phyloP scores from a whole-genome alignment of 208 protist species.

The Paratrypanosoma confusum region DNA sequence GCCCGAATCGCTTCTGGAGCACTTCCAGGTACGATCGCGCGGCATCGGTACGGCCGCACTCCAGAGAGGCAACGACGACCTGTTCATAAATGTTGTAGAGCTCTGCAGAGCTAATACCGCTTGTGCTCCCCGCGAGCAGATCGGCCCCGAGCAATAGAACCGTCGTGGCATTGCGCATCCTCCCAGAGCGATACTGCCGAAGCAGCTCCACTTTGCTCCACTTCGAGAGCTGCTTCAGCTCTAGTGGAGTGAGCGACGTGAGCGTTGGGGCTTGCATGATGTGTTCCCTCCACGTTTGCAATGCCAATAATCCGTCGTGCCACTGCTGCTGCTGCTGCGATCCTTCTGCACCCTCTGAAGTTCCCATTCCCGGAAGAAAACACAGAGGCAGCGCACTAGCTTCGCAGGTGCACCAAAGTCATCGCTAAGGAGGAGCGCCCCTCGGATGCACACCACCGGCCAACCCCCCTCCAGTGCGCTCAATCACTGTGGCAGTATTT shows the following conservation, averaged over 20 bases:
- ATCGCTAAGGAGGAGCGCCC: too few relatives aligned
- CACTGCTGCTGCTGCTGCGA: too few relatives aligned
- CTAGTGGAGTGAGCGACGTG: conserved; percentile 46
- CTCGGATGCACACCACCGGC: too few relatives aligned
- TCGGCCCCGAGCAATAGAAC: conserved; percentile 66
- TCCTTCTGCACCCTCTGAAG: too few relatives aligned
- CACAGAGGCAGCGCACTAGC: too few relatives aligned
- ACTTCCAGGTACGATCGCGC: conserved; percentile 47
- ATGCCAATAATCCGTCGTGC: too few relatives aligned
- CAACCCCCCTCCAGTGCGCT: too few relatives aligned
- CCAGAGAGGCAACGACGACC: conserved; percentile 65
- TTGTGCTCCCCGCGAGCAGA: conserved; percentile 48
- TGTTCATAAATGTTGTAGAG: conserved; percentile 68
- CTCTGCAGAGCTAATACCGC: conserved; percentile 32
- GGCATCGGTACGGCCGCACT: conserved; percentile 50
- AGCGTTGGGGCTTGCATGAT: too few relatives aligned
- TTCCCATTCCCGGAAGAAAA: too few relatives aligned
- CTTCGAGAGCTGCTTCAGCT: conserved; percentile 62
- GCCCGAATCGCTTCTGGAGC: conserved; percentile 66
- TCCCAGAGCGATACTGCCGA: conserved; percentile 30
- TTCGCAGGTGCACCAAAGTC: too few relatives aligned
- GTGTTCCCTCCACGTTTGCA: too few relatives aligned
- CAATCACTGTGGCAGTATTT: too few relatives aligned
- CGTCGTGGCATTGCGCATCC: conserved; percentile 44
- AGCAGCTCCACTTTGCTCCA: conserved; percentile 50